These are phyloP conservation scores for Volvox reticuliferus DNA, from an alignment of 139 green algal species.

Conservation along the genomic window DNA sequence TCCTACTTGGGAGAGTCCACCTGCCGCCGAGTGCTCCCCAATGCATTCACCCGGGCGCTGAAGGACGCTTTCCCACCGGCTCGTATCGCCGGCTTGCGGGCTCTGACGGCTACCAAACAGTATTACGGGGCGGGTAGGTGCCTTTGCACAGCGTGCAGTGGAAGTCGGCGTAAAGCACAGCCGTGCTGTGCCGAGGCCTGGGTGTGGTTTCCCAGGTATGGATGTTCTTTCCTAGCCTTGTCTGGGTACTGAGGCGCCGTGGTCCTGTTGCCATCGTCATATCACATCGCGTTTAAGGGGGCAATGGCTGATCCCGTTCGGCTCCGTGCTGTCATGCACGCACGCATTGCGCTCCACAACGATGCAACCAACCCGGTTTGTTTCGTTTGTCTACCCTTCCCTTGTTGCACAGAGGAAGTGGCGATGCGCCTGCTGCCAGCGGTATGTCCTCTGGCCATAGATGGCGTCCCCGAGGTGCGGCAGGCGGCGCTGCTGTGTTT, in stretches of 20 bases:
- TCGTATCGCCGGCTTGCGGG: constrained; percentile 71
- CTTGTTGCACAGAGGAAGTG: constrained; percentile 72
- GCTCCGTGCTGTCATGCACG: too few relatives aligned
- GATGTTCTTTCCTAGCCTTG: too few relatives aligned
- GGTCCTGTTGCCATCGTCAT: too few relatives aligned
- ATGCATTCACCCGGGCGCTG: constrained; percentile 94
- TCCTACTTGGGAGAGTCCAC: constrained; percentile 84
- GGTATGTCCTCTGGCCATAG: constrained; percentile 83
- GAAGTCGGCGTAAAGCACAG: too few relatives aligned
- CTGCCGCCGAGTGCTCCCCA: constrained; percentile 87
- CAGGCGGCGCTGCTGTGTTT: constrained; percentile 50
- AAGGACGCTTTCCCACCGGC: constrained; percentile 92
- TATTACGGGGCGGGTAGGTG: constrained; percentile 41
- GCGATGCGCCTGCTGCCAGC: constrained; percentile 86
- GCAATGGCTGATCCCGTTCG: too few relatives aligned
- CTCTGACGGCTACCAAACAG: constrained; percentile 80
- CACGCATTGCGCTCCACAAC: too few relatives aligned
- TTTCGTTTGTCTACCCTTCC: too few relatives aligned
- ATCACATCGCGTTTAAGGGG: too few relatives aligned
- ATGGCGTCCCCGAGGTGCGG: constrained; percentile 80
- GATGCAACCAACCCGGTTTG: too few relatives aligned
- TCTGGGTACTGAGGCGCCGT: too few relatives aligned
- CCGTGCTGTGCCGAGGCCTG: too few relatives aligned
- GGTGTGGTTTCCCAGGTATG: too few relatives aligned
- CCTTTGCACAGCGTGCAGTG: background rate